These are phyloP conservation scores for Microcyclospora pomicola DNA, from an alignment of 2,329 filamentous ascomycete genomes.

Conservation along the genomic window DNA sequence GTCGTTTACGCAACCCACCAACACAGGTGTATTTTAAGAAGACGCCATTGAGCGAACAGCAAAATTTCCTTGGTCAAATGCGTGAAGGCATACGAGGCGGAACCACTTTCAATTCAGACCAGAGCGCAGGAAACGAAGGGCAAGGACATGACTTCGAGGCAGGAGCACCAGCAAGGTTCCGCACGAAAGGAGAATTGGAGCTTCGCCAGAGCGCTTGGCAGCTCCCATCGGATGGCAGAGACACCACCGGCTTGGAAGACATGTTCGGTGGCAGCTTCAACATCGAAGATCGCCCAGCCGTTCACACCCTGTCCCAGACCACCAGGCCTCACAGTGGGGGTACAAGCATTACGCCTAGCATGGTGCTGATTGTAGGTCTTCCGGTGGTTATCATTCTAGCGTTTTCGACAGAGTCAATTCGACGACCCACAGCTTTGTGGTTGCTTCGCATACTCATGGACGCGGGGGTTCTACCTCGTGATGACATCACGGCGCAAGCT, in stretches of 20 bases:
- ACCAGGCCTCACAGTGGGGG: too few relatives aligned
- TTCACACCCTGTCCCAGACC: background rate
- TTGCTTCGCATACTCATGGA: too few relatives aligned
- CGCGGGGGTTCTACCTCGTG: too few relatives aligned
- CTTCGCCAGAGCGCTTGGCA: slow-evolving; percentile 9
- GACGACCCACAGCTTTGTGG: too few relatives aligned
- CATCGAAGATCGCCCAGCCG: slow-evolving; percentile 9
- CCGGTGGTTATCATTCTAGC: too few relatives aligned
- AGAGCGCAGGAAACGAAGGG: background rate
- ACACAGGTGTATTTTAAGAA: slow-evolving; percentile 41
- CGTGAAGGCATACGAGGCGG: slow-evolving; percentile 12
- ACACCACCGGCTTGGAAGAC: slow-evolving; percentile 14
- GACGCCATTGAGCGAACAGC: slow-evolving; percentile 31
- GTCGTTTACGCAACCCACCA: slow-evolving; percentile 47
- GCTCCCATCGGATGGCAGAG: slow-evolving; percentile 4
- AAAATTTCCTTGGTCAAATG: slow-evolving; percentile 38
- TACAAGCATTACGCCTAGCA: too few relatives aligned
- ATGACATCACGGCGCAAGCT: too few relatives aligned
- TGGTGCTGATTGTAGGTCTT: too few relatives aligned
- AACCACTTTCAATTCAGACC: slow-evolving; percentile 4
- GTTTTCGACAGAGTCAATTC: too few relatives aligned
- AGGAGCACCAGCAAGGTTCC: slow-evolving; percentile 8
- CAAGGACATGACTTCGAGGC: slow-evolving; percentile 2
- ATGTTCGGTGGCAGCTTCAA: slow-evolving; percentile 12
- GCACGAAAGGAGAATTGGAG: slow-evolving; percentile 11